phyloP scores from a whole-genome alignment of 306 rosid genomes.

The Cucumis hystrix region DNA sequence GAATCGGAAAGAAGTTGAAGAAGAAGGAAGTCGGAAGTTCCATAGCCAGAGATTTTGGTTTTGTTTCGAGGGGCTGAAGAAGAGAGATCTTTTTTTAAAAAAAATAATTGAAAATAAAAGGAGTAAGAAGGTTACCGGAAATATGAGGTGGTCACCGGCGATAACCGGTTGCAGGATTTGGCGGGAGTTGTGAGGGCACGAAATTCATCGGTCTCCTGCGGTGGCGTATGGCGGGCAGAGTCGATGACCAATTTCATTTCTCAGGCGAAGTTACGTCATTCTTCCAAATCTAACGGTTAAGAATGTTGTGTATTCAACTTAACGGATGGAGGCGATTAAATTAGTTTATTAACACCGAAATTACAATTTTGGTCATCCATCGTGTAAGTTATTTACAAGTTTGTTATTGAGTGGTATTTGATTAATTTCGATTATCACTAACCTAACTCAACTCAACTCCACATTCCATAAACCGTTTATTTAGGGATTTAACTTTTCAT shows the following conservation, averaged over 20 bases:
- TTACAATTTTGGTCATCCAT: neutral
- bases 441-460: no score
- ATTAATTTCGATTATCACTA: no score
- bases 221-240: neutral
- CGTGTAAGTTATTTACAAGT: no score
- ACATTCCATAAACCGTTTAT: no score
- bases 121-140: neutral
- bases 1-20: neutral
- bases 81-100: neutral
- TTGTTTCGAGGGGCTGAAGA: neutral
- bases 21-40: neutral
- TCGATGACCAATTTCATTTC: neutral
- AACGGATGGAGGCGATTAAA: neutral
- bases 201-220: neutral
- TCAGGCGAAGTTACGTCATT: neutral
- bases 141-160: conserved; percentile 1
- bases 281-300: neutral
- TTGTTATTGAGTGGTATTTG: no score
- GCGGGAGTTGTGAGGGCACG: conserved; percentile 11
- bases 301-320: neutral
- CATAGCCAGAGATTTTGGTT: neutral
- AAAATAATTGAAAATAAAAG: neutral
- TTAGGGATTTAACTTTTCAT: no score
- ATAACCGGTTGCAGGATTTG: conserved; percentile 15
- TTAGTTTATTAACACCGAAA: neutral